Percentiles rank a stretch among this genome's conserved stretches.
phyloP scores from a whole-genome alignment of 2,329 filamentous ascomycete species.

The Paecilomyces sp. region DNA sequence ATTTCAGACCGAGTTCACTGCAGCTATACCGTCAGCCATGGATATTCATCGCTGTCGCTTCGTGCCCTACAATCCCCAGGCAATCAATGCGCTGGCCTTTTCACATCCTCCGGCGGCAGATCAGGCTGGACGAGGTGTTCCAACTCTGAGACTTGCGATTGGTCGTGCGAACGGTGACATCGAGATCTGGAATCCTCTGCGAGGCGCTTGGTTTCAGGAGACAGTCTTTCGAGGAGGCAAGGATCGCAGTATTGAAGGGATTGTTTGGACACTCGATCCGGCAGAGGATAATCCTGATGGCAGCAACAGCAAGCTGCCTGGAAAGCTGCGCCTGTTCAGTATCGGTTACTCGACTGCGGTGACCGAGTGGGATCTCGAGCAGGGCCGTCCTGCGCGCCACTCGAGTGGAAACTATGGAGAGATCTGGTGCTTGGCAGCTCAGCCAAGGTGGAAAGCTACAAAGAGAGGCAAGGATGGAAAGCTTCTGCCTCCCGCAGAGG shows the following conservation, averaged over 20 bases:
- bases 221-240: conserved; percentile 74
- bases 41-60: conserved; percentile 97
- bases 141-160: conserved; percentile 70
- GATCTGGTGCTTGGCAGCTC: conserved; percentile 91
- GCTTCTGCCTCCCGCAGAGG: conserved; percentile 23
- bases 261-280: conserved; percentile 85
- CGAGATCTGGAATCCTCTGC: conserved; percentile 90
- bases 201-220: conserved; percentile 84
- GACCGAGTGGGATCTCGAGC: conserved; percentile 89
- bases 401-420: conserved; percentile 90
- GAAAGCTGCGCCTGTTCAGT: conserved; percentile 82
- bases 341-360: conserved; percentile 89
- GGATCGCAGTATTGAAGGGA: conserved; percentile 79
- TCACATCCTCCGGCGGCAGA: conserved; percentile 60
- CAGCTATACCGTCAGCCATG: conserved; percentile 47
- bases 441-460: conserved; percentile 53
- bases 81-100: conserved; percentile 92
- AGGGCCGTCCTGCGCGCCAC: conserved; percentile 68
- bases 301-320: conserved; percentile 56
- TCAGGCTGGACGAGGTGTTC: conserved; percentile 41
- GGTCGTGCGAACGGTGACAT: conserved; percentile 93
- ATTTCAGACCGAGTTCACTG: conserved; percentile 8
- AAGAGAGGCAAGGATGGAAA: conserved; percentile 30
- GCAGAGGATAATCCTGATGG: conserved; percentile 55
- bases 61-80: conserved; percentile 81